These are phyloP conservation scores for Verbena officinalis DNA, from an alignment of 257 asterid species.

Conservation along the genomic window DNA sequence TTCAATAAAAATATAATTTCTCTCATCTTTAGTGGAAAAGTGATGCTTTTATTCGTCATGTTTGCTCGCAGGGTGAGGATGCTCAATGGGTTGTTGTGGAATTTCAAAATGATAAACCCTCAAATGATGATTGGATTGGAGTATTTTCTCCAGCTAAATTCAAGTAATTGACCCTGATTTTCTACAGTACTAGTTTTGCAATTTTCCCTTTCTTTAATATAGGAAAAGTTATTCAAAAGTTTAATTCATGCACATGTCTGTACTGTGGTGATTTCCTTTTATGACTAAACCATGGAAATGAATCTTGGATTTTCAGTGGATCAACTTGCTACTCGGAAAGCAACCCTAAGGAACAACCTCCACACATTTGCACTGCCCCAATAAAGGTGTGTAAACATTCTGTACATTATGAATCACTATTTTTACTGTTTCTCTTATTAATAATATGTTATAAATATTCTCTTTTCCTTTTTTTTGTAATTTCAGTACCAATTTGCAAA, in stretches of 20 bases:
- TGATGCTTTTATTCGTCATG: conserved; percentile 2
- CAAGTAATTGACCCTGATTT: conserved; percentile 52
- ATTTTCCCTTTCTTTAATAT: no score
- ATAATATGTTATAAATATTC: not conserved
- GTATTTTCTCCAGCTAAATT: conserved; percentile 93
- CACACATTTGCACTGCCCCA: conserved; percentile 82
- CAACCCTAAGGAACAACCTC: conserved; percentile 51
- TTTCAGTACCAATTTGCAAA: conserved; percentile 82
- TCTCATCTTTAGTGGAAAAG: not conserved
- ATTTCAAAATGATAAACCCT: conserved; percentile 55
- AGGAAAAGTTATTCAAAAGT: not conserved
- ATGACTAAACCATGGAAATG: conserved; percentile 12
- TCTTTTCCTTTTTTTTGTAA: not conserved
- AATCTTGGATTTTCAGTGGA: conserved; percentile 51
- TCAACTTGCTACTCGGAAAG: conserved; percentile 58
- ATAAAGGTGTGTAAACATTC: conserved; percentile 60
- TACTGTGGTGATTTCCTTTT: no score
- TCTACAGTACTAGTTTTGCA: no score
- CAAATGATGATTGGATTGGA: conserved; percentile 85
- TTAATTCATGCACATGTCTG: not conserved
- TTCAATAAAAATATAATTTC: not conserved
- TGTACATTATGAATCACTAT: not conserved
- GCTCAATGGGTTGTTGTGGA: conserved; percentile 61
- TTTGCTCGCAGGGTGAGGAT: conserved; percentile 68
- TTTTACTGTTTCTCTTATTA: conserved; percentile 22